Conservation (phyloP, 345 rosid genomes). For the Hypericum androsaemum region DNA sequence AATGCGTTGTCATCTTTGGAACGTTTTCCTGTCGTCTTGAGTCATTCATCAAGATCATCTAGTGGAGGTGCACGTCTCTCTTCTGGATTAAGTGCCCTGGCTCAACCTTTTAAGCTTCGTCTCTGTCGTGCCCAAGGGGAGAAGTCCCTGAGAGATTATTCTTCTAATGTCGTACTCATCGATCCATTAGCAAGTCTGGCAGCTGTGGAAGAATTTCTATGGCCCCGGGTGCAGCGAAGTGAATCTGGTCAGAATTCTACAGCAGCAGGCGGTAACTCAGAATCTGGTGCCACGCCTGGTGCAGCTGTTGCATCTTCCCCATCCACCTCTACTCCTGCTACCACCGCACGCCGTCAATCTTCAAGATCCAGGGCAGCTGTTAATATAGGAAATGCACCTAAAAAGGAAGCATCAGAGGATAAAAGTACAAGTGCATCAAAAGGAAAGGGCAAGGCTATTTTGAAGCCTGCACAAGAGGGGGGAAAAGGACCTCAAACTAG, state of each 20-base stretch:
- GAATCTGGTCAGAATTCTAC: slow-evolving; percentile 71
- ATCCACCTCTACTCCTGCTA: slow-evolving; percentile 61
- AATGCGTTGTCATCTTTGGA: slow-evolving; percentile 87
- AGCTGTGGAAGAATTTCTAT: slow-evolving; percentile 92
- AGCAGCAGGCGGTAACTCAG: slow-evolving; percentile 58
- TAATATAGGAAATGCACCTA: slow-evolving; percentile 57
- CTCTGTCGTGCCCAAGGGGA: slow-evolving; percentile 91
- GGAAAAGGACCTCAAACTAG: slow-evolving; percentile 90
- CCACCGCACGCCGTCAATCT: slow-evolving; percentile 63
- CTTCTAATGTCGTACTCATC: slow-evolving; percentile 83
- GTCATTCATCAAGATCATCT: slow-evolving; percentile 83
- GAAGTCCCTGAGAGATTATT: slow-evolving; percentile 87
- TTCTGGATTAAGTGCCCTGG: slow-evolving; percentile 86
- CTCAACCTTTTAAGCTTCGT: slow-evolving; percentile 93
- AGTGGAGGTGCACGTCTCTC: slow-evolving; percentile 91
- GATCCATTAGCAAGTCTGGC: slow-evolving; percentile 97
- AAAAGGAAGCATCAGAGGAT: slow-evolving; percentile 55
- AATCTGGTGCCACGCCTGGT: slow-evolving; percentile 43
- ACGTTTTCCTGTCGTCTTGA: slow-evolving; percentile 91
- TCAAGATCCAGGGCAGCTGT: slow-evolving; percentile 78
- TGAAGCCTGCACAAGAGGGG: slow-evolving; percentile 72
- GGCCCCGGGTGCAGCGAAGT: slow-evolving; percentile 92
- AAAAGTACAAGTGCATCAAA: slow-evolving; percentile 71
- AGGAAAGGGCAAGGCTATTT: slow-evolving; percentile 96
- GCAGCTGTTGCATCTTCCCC: slow-evolving; percentile 78